A percentile compares a stretch with the other conserved stretches of the same genome.
phyloP scores from a whole-genome alignment of 106 monocot genomes.

The Dioscorea dumetorum region DNA sequence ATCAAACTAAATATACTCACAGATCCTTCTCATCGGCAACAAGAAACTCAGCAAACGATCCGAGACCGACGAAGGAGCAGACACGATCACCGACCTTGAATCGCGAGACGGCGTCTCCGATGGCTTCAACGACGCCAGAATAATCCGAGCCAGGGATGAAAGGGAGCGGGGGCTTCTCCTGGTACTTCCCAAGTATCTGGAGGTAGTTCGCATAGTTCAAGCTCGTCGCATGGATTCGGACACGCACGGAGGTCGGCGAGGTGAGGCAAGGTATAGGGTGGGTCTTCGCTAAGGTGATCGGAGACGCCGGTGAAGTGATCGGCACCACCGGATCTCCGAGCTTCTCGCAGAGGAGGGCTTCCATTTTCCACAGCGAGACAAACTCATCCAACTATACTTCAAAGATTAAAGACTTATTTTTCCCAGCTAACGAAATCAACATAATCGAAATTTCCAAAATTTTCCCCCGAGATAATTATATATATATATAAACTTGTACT shows the following conservation, averaged over 20 bases:
- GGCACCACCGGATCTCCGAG: constrained; percentile 84
- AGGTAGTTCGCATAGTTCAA: constrained; percentile 93
- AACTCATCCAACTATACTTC: neutral
- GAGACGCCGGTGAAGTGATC: constrained; percentile 28
- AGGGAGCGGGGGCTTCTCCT: constrained; percentile 84
- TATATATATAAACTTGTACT: too few relatives aligned
- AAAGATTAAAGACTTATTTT: too few relatives aligned
- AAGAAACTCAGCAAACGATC: constrained; percentile 67
- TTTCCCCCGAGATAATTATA: too few relatives aligned
- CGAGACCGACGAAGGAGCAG: constrained; percentile 54
- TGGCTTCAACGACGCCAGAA: constrained; percentile 74
- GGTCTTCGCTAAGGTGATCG: constrained; percentile 34
- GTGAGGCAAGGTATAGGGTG: constrained; percentile 49
- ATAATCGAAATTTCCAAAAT: too few relatives aligned
- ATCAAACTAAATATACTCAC: constrained; percentile 32
- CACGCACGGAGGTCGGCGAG: constrained; percentile 64
- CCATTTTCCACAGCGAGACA: constrained; percentile 26
- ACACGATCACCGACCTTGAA: constrained; percentile 79
- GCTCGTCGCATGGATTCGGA: constrained; percentile 67
- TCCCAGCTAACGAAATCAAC: too few relatives aligned
- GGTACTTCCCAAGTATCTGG: constrained; percentile 88
- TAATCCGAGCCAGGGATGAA: constrained; percentile 93
- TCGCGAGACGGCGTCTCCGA: constrained; percentile 42
- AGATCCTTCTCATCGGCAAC: constrained; percentile 80
- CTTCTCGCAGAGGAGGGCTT: constrained; percentile 66